Conservation (phyloP, 768 basidiomycete species). For the Russula sp. region DNA sequence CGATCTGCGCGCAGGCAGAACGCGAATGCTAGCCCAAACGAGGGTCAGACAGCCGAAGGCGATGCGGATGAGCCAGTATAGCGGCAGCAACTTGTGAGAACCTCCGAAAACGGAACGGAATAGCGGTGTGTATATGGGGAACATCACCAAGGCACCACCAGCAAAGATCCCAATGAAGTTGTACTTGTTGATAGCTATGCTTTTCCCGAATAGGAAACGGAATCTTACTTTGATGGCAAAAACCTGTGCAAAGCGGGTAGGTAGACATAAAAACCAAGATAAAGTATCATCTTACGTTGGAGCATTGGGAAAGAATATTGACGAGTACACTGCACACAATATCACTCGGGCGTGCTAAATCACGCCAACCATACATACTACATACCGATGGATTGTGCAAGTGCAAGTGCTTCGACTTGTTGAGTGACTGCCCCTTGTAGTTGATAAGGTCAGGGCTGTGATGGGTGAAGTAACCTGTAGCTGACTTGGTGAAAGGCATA, state of each 20-base stretch:
- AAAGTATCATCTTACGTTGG: conserved; percentile 44
- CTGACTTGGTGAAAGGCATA: neutral
- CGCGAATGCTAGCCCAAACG: conserved; percentile 53
- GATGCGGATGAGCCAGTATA: conserved; percentile 64
- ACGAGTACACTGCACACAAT: conserved; percentile 43
- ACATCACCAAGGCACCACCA: conserved; percentile 58
- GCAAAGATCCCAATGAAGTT: conserved; percentile 59
- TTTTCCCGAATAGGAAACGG: conserved; percentile 54
- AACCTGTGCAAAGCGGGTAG: conserved; percentile 34
- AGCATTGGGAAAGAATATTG: conserved; percentile 63
- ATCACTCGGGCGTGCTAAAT: conserved; percentile 1
- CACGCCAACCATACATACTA: neutral
- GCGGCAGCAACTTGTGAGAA: conserved; percentile 47
- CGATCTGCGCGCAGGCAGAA: conserved; percentile 49
- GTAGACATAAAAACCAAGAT: neutral
- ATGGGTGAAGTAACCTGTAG: conserved; percentile 42
- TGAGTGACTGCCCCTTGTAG: conserved; percentile 39
- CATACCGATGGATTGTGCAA: conserved; percentile 57
- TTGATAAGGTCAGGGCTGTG: conserved; percentile 52
- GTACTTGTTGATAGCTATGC: conserved; percentile 50
- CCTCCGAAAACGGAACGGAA: conserved; percentile 65
- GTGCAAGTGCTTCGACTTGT: conserved; percentile 53
- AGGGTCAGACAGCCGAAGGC: conserved; percentile 54
- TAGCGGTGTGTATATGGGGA: conserved; percentile 64
- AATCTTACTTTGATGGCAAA: conserved; percentile 63